A percentile compares a stretch with the other conserved stretches of the same genome.
These are phyloP conservation scores for Curvularia spicifera DNA, from an alignment of 2,329 filamentous ascomycete genomes.

Conservation along the genomic window DNA sequence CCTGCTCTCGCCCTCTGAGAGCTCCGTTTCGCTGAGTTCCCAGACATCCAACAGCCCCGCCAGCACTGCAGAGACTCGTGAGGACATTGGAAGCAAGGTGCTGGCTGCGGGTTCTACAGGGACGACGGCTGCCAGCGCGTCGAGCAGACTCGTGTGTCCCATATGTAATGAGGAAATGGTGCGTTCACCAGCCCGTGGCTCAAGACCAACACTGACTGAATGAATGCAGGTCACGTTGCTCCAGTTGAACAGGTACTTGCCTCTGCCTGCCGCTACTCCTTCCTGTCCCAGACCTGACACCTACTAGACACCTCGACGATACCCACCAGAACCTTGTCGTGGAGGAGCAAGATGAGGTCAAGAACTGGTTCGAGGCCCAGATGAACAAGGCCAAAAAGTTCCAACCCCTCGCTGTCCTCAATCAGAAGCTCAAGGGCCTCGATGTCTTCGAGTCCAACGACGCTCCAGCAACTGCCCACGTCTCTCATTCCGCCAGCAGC, in stretches of 20 bases:
- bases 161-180: slow-evolving; percentile 99
- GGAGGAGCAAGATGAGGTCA: slow-evolving; percentile 89
- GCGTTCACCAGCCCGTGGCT: slow-evolving; percentile 37
- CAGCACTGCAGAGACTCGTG: slow-evolving; percentile 68
- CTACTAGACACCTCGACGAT: slow-evolving; percentile 77
- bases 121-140: slow-evolving; percentile 61
- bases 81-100: slow-evolving; percentile 83
- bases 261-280: slow-evolving; percentile 9
- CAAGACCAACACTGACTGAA: slow-evolving; percentile 29
- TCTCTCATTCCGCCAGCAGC: slow-evolving; percentile 43
- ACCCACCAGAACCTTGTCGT: slow-evolving; percentile 87
- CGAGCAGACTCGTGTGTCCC: slow-evolving; percentile 82
- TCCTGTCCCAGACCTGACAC: slow-evolving; percentile 21
- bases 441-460: slow-evolving; percentile 96
- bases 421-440: slow-evolving; percentile 90
- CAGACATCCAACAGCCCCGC: slow-evolving; percentile 74
- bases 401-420: slow-evolving; percentile 87
- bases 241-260: slow-evolving; percentile 71
- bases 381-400: slow-evolving; percentile 93
- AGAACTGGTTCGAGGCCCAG: slow-evolving; percentile 95
- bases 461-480: slow-evolving; percentile 55
- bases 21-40: slow-evolving; percentile 79
- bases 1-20: slow-evolving; percentile 68
- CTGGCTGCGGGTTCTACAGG: slow-evolving; percentile 68
- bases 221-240: slow-evolving; percentile 77